phyloP scores from a whole-genome alignment of 1,139 yeast species.

The Diutina neorugosa region DNA sequence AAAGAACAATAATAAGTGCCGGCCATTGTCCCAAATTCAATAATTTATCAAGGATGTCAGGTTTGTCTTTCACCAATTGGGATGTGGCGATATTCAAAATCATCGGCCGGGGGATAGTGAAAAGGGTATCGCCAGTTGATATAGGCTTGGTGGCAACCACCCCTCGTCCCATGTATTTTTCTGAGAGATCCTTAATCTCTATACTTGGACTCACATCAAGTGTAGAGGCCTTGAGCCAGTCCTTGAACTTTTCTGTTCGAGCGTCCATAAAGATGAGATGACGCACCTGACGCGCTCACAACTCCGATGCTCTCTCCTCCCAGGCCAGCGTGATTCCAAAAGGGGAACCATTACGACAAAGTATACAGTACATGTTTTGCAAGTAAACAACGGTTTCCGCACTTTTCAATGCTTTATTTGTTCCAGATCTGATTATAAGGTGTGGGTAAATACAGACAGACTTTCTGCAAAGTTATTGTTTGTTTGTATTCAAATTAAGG shows the following conservation, averaged over 20 bases:
- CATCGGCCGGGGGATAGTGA: constrained; percentile 51
- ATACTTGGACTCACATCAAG: constrained; percentile 45
- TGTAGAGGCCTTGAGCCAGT: constrained; percentile 41
- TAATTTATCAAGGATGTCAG: constrained; percentile 24
- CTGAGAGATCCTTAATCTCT: constrained; percentile 46
- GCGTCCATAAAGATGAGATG: neutral
- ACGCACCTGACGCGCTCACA: neutral
- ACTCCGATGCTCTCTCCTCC: neutral
- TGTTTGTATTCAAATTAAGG: too few relatives aligned
- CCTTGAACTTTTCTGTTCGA: constrained; percentile 17
- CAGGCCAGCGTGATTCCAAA: neutral
- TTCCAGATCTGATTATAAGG: neutral
- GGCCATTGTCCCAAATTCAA: constrained; percentile 60
- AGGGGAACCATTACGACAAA: neutral
- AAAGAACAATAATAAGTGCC: constrained; percentile 52
- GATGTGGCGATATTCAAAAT: constrained; percentile 51
- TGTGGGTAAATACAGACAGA: neutral
- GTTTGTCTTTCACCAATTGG: constrained; percentile 23
- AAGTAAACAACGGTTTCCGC: too few relatives aligned
- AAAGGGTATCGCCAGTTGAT: constrained; percentile 43
- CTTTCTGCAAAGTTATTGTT: neutral
- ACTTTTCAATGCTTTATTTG: neutral
- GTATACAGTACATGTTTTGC: neutral
- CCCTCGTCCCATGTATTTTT: constrained; percentile 63
- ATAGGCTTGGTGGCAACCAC: constrained; percentile 56